Conservation (phyloP, 306 rosid species). For the Prunus davidiana region DNA sequence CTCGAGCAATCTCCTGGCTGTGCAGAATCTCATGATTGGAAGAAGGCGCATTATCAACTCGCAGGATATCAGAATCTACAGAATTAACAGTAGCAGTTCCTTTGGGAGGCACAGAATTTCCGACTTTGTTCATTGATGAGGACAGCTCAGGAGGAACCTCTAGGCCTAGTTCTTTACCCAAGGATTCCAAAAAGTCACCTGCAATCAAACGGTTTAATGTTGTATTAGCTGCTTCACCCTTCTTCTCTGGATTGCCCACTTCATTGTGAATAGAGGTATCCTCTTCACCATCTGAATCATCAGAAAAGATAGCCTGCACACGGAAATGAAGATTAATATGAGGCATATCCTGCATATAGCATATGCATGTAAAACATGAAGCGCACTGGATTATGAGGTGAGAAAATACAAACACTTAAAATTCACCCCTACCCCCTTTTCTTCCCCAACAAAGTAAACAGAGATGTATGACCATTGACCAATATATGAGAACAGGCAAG, state of each 20-base stretch:
- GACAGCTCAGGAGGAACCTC: constrained; percentile 87
- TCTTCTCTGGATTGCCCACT: constrained; percentile 71
- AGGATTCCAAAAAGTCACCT: constrained; percentile 91
- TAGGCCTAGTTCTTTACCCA: constrained; percentile 93
- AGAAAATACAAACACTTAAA: too few relatives aligned
- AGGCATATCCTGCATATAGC: background rate
- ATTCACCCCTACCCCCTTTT: too few relatives aligned
- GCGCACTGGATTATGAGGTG: too few relatives aligned
- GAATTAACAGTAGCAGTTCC: constrained; percentile 37
- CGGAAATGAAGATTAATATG: constrained; percentile 14
- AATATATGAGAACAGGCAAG: too few relatives aligned
- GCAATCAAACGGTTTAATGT: constrained; percentile 86
- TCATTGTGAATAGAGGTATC: constrained; percentile 40
- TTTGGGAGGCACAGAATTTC: constrained; percentile 34
- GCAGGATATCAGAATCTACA: constrained; percentile 15
- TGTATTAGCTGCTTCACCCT: constrained; percentile 80
- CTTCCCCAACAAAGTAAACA: too few relatives aligned
- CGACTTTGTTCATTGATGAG: constrained; percentile 41
- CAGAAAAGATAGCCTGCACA: constrained; percentile 94
- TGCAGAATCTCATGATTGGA: constrained; percentile 28
- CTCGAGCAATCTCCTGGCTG: constrained; percentile 29
- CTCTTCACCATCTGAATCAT: constrained; percentile 78
- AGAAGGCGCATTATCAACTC: constrained; percentile 25
- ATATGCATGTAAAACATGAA: background rate
- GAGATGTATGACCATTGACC: too few relatives aligned